These are phyloP conservation scores for Chalciporus chontae DNA, from an alignment of 768 basidiomycete genomes.

Conservation along the genomic window DNA sequence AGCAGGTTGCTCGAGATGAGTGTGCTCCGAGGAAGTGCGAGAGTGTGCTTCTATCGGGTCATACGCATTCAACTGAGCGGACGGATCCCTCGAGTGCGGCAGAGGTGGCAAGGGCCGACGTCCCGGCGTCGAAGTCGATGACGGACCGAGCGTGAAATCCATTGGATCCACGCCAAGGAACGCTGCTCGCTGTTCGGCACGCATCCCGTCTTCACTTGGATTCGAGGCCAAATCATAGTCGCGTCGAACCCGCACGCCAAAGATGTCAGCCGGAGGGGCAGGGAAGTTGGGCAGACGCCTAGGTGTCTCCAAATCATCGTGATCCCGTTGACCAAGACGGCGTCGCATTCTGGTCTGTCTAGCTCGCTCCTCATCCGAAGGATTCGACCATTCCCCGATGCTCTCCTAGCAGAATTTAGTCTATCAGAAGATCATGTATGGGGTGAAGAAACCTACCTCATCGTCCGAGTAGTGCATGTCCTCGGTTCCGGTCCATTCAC, in stretches of 20 bases:
- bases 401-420: slow-evolving; percentile 45
- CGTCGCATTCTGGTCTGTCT: slow-evolving; percentile 64
- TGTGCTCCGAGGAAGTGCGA: slow-evolving; percentile 42
- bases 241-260: slow-evolving; percentile 38
- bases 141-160: slow-evolving; percentile 45
- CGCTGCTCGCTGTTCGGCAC: slow-evolving; percentile 32
- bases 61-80: slow-evolving; percentile 56
- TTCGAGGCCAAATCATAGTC: slow-evolving; percentile 80
- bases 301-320: slow-evolving; percentile 53
- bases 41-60: slow-evolving; percentile 68
- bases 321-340: slow-evolving; percentile 47
- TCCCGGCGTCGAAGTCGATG: slow-evolving; percentile 40
- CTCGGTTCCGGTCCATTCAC: slow-evolving; percentile 84
- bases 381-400: slow-evolving; percentile 87
- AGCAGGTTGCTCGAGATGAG: slow-evolving; percentile 27
- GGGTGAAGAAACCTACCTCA: slow-evolving; percentile 46
- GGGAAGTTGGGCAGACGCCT: slow-evolving; percentile 79
- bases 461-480: slow-evolving; percentile 64
- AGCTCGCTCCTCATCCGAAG: slow-evolving; percentile 84
- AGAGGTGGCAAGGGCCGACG: slow-evolving; percentile 54
- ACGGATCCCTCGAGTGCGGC: slow-evolving; percentile 63
- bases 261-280: slow-evolving; percentile 58
- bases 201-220: slow-evolving; percentile 72
- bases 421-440: slow-evolving; percentile 2
- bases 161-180: slow-evolving; percentile 43